Percentiles rank a stretch among this genome's conserved stretches.
Conservation (phyloP, 2,329 filamentous ascomycete species). For the Cladophialophora yegresii region DNA sequence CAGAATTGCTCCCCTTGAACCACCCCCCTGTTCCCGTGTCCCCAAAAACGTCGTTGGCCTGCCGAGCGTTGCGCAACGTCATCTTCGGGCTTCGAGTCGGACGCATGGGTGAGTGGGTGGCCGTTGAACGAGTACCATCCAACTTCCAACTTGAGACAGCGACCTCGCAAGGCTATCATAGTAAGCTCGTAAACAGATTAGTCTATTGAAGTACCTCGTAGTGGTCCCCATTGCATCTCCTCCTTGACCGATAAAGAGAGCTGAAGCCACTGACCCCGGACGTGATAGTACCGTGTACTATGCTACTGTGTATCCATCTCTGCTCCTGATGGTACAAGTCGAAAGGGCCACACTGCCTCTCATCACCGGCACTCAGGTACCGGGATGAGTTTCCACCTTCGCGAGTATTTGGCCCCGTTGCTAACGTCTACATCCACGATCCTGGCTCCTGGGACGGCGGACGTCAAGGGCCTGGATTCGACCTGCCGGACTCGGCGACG, state of each 20-base stretch:
- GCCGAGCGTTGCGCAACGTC: slow-evolving; percentile 12
- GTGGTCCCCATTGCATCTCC: slow-evolving; percentile 14
- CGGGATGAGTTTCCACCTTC: slow-evolving; percentile 4
- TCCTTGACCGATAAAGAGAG: neutral
- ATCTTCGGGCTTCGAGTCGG: neutral
- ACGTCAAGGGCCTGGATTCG: slow-evolving; percentile 2
- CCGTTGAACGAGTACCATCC: too few relatives aligned
- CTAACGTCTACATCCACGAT: slow-evolving; percentile 3
- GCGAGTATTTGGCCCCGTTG: slow-evolving; percentile 1
- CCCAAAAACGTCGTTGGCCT: slow-evolving; percentile 5
- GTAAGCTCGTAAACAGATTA: neutral
- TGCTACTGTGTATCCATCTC: neutral
- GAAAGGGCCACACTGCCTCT: neutral
- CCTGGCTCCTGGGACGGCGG: neutral
- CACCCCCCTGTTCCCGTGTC: neutral
- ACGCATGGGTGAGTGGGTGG: neutral
- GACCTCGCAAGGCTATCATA: slow-evolving; percentile 10
- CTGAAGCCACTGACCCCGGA: neutral
- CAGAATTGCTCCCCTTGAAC: neutral
- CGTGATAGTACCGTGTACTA: neutral
- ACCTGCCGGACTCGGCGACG: slow-evolving; percentile 2
- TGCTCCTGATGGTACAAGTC: neutral
- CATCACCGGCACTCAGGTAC: slow-evolving; percentile 12
- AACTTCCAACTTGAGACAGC: slow-evolving; percentile 12
- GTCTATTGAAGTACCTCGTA: neutral